Evolutionary conservation across 805 yeast genomes (phyloP).

Genomic region (Wickerhamomyces bisporus): DNA sequence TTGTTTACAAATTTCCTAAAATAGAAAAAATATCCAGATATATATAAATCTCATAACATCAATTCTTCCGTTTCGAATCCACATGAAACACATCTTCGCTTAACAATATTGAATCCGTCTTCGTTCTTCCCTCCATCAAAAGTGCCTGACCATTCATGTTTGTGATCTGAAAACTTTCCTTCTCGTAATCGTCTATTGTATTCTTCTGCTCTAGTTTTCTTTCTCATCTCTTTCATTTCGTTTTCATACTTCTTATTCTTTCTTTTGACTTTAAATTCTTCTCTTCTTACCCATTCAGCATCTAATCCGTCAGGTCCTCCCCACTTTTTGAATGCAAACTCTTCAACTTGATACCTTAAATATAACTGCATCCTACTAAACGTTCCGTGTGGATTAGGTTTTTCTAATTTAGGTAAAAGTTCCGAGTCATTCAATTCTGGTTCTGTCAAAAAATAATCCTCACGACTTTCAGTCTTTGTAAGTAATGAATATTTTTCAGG

Average conservation of each 20-base stretch:
- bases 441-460: slow-evolving; percentile 89
- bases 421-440: slow-evolving; percentile 76
- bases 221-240: slow-evolving; percentile 82
- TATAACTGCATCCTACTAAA: slow-evolving; percentile 91
- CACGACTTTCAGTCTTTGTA: slow-evolving; percentile 93
- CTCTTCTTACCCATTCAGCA: slow-evolving; percentile 86
- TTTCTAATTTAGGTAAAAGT: slow-evolving; percentile 72
- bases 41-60: no score
- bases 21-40: no score
- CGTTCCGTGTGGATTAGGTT: slow-evolving; percentile 89
- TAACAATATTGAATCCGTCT: slow-evolving; percentile 37
- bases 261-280: slow-evolving; percentile 61
- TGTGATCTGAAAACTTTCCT: slow-evolving; percentile 56
- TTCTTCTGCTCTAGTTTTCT: slow-evolving; percentile 88
- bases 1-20: no score
- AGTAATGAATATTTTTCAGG: slow-evolving; percentile 89
- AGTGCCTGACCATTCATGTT: slow-evolving; percentile 69
- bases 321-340: slow-evolving; percentile 91
- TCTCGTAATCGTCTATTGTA: slow-evolving; percentile 65
- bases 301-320: slow-evolving; percentile 85
- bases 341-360: slow-evolving; percentile 88
- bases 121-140: slow-evolving; percentile 38
- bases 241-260: slow-evolving; percentile 74
- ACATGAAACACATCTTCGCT: slow-evolving; percentile 69
- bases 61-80: slow-evolving; percentile 83